phyloP scores from a whole-genome alignment of 768 basidiomycete genomes.

The Favolaschia claudopus region DNA sequence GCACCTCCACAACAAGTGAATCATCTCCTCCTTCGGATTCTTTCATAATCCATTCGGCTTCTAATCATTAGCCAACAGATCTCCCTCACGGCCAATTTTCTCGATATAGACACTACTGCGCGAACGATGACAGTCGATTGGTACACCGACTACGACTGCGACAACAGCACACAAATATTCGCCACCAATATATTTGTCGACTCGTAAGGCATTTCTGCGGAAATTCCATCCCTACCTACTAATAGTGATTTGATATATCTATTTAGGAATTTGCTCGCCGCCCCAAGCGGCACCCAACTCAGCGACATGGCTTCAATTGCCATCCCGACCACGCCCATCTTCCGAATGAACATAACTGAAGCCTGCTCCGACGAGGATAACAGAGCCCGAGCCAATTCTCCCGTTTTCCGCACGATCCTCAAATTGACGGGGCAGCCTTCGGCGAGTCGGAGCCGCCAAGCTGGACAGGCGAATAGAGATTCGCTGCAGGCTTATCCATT shows the following conservation, averaged over 20 bases:
- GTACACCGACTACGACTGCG: neutral
- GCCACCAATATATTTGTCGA: conserved; percentile 1
- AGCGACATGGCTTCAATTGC: neutral
- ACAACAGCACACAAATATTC: neutral
- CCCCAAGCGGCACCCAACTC: too few species aligned
- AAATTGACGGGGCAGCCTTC: neutral
- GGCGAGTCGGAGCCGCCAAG: neutral
- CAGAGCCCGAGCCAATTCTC: neutral
- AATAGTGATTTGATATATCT: neutral
- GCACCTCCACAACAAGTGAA: neutral
- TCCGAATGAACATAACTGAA: neutral
- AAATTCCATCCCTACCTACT: neutral
- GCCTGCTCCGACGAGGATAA: neutral
- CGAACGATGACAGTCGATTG: conserved; percentile 4
- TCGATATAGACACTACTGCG: neutral
- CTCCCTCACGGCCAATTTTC: neutral
- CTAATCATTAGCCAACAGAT: neutral
- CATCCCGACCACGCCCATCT: neutral
- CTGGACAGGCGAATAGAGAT: neutral
- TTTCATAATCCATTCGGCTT: too few species aligned
- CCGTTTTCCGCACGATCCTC: conserved; percentile 2
- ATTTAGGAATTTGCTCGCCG: neutral
- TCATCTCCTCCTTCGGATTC: neutral
- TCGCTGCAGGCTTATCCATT: conserved; percentile 6
- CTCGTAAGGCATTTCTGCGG: too few species aligned